Percentiles rank a stretch among this genome's conserved stretches.
Conservation (phyloP, 495 filamentous ascomycete genomes). For the Daldinia decipiens region DNA sequence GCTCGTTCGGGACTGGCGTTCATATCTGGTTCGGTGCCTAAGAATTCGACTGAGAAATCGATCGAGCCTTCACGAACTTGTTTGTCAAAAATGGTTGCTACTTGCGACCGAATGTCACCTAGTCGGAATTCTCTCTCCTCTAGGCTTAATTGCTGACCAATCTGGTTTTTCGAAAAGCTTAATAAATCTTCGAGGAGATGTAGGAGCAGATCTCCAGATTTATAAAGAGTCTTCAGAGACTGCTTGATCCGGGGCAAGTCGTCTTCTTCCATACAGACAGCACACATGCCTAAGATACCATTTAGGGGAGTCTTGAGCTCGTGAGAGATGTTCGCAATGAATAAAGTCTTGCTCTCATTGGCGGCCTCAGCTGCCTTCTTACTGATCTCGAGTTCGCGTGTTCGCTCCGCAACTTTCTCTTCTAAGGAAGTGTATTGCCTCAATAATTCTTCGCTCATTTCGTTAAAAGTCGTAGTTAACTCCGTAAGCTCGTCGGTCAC, state of each 20-base stretch:
- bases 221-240: conserved; percentile 85
- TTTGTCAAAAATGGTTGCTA: conserved; percentile 86
- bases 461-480: conserved; percentile 86
- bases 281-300: conserved; percentile 92
- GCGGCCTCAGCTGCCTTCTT: conserved; percentile 92
- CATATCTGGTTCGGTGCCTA: conserved; percentile 60
- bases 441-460: conserved; percentile 90
- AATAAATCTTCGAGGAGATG: conserved; percentile 91
- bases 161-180: conserved; percentile 93
- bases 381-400: conserved; percentile 83
- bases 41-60: conserved; percentile 73
- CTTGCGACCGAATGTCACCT: conserved; percentile 79
- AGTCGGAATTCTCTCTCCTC: conserved; percentile 89
- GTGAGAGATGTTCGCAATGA: conserved; percentile 96
- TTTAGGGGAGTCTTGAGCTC: conserved; percentile 93
- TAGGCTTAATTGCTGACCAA: conserved; percentile 77
- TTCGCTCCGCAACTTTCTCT: conserved; percentile 83
- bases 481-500: conserved; percentile 90
- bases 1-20: conserved; percentile 48
- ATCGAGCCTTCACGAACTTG: conserved; percentile 83
- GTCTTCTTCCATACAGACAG: conserved; percentile 90
- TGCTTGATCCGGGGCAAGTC: conserved; percentile 79
- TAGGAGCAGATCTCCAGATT: conserved; percentile 86
- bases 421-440: conserved; percentile 87
- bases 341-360: conserved; percentile 93